Evolutionary conservation across 2,329 filamentous ascomycete genomes (phyloP), one percentile per base, ranked within the genome.

Genomic region (Zymoseptoria crescenta): DNA sequence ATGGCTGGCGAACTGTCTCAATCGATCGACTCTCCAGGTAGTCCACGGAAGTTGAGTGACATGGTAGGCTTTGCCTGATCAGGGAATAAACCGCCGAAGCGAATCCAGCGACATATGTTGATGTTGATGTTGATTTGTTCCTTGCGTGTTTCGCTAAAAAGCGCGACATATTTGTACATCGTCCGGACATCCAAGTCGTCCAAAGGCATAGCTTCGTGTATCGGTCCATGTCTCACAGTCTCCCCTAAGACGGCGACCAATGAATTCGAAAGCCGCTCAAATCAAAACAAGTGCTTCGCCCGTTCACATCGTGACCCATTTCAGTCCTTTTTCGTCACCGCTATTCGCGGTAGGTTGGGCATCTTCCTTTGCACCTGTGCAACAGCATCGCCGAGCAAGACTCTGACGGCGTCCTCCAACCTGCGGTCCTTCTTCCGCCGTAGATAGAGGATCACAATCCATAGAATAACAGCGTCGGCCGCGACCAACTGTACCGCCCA

Each of bases 361-460:
- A 72, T 70, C 61, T 72, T 72, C 19, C 65, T 72, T 56, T 71
- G 70, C 56, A 72, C 69, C 53, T 73, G 70, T 7, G 71, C 70
- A 24, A 72, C 71, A 69, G 75, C 65, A 68, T 79, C 77, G 0
- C 78, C 77, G 8, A 91, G 70, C 13, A 85, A 77, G 0, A 87
- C 84, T 52, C 88, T 78, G 3, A 91, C 82, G n/a, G 89, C 79
- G 63, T 89, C 88, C 70, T 93, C 88, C 1, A 92, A 73, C 59
- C 88, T 79, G 52, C 82, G 77, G 68, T 93, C 89, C 66, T 87
- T 87, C 69, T 83, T 84, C 64, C 80, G 82, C 56, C 89, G 78
- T 82, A 93, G 81, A 83, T 87, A 92, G 6, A 91, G 68, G 53
- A 93, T 72, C 45, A 92, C 74, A 1, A 91, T 65, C 28, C 79